phyloP scores from a whole-genome alignment of 2,329 filamentous ascomycete species.

The Trichoderma atrobrunneum region DNA sequence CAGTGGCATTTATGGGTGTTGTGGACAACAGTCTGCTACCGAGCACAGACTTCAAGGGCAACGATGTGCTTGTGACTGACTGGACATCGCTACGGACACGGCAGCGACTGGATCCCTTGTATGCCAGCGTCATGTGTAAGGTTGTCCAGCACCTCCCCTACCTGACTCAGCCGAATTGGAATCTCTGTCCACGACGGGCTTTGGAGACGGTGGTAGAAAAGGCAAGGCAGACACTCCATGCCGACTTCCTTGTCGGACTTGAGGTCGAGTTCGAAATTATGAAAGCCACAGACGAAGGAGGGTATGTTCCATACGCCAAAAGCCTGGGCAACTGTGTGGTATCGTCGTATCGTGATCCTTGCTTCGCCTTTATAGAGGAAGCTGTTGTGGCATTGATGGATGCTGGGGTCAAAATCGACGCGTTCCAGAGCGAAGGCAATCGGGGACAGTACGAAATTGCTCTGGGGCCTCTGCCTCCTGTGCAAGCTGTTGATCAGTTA shows the following conservation, averaged over 20 bases:
- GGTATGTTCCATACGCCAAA: background rate
- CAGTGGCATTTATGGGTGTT: background rate
- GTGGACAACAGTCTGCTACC: background rate
- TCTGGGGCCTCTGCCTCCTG: background rate
- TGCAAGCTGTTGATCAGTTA: background rate
- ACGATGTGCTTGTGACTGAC: background rate
- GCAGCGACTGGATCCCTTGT: background rate
- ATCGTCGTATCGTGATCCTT: background rate
- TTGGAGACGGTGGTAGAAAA: background rate
- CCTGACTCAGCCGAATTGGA: background rate
- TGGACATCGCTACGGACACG: background rate
- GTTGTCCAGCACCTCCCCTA: background rate
- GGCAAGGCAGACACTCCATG: background rate
- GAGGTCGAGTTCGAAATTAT: background rate
- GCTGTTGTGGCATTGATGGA: background rate
- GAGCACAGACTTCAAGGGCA: background rate
- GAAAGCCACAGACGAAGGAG: background rate
- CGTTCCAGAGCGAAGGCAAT: background rate
- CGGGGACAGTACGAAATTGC: background rate
- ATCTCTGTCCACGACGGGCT: background rate
- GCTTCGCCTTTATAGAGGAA: background rate
- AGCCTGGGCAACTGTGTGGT: background rate
- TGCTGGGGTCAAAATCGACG: background rate
- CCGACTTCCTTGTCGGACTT: background rate
- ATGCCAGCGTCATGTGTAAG: background rate